Percentiles rank a stretch among this genome's conserved stretches.
Conservation (phyloP, 352 stramenopile genomes). For the Phytophthora vignae region DNA sequence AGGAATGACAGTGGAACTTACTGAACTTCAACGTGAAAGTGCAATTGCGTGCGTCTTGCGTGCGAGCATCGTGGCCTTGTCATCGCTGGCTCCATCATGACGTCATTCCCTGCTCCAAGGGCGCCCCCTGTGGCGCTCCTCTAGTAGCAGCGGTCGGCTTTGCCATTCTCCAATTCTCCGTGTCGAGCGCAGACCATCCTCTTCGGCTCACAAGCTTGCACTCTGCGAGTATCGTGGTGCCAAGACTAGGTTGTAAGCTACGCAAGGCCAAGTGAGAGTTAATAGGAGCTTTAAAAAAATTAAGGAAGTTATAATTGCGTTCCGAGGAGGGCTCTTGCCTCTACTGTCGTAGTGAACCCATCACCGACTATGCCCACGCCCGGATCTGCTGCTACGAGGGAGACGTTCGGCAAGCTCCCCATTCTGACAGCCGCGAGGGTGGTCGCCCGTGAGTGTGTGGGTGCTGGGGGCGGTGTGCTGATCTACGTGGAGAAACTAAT, state of each 20-base stretch:
- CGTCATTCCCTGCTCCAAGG: background rate
- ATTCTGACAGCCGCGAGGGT: conserved; percentile 7
- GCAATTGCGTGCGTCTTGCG: background rate
- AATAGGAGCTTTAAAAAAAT: background rate
- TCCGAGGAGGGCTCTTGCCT: background rate
- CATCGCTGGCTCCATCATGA: background rate
- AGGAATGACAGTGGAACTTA: background rate
- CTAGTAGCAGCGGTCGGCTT: background rate
- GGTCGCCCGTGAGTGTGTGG: conserved; percentile 5
- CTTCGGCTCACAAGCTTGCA: background rate
- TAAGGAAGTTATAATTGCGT: background rate
- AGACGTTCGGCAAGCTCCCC: background rate
- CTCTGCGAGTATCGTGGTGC: conserved; percentile 2
- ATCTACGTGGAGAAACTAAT: conserved; percentile 11
- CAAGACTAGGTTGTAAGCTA: conserved; percentile 10
- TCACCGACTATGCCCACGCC: background rate
- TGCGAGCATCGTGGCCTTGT: background rate
- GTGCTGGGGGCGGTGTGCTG: conserved; percentile 5
- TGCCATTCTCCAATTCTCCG: conserved; percentile 17
- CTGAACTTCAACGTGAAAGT: background rate
- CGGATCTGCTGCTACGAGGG: background rate
- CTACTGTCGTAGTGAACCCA: background rate
- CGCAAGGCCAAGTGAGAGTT: background rate
- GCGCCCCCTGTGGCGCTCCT: background rate
- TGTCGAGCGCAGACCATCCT: conserved; percentile 16